Conservation (phyloP, 179 eudicot species). For the Silene coronaria region DNA sequence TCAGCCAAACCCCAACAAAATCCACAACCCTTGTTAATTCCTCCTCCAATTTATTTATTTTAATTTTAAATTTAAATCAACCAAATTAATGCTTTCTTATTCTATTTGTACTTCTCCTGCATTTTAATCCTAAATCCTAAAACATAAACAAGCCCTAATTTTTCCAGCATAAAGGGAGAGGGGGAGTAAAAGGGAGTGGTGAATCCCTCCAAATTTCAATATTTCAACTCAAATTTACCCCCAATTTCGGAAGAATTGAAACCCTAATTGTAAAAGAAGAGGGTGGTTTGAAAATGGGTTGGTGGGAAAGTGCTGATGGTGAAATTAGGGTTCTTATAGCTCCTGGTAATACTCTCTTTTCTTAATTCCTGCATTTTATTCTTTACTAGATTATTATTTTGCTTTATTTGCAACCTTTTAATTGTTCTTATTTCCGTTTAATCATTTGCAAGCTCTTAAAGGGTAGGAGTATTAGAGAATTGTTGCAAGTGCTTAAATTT, state of each 20-base stretch:
- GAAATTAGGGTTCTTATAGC: conserved; percentile 61
- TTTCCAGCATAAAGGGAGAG: too few relatives aligned
- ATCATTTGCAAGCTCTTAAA: neutral
- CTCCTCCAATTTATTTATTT: neutral
- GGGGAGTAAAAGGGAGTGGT: too few relatives aligned
- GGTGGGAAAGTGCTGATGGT: conserved; percentile 46
- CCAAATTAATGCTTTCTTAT: neutral
- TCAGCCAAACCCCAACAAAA: neutral
- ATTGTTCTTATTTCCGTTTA: neutral
- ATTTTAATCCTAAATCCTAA: neutral
- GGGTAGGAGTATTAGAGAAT: too few relatives aligned
- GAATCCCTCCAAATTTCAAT: too few relatives aligned
- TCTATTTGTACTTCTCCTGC: neutral
- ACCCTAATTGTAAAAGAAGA: conserved; percentile 2
- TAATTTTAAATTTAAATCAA: too few relatives aligned
- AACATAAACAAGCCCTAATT: neutral
- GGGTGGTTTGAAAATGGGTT: conserved; percentile 35
- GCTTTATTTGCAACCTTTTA: neutral
- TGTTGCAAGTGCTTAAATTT: neutral
- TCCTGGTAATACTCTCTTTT: conserved; percentile 33
- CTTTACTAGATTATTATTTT: neutral
- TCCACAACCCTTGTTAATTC: neutral
- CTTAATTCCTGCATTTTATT: neutral
- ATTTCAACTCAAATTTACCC: too few relatives aligned
- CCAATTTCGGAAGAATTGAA: neutral